These are phyloP conservation scores for Fusarium subtropicale DNA, from an alignment of 2,329 filamentous ascomycete species.

Conservation along the genomic window DNA sequence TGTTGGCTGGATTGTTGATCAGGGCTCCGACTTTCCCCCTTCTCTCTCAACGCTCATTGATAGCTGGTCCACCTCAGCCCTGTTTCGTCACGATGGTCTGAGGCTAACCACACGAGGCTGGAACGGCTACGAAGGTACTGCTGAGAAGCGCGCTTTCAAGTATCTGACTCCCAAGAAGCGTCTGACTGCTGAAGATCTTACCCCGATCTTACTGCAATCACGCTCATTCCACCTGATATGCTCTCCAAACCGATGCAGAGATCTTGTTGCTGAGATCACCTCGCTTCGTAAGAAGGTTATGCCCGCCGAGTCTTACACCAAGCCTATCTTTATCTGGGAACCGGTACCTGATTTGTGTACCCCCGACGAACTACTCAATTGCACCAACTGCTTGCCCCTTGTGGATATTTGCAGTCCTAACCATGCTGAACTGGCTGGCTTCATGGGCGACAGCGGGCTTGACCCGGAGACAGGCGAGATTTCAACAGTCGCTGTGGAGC, in stretches of 20 bases:
- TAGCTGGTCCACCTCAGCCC: conserved; percentile 79
- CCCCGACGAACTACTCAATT: conserved; percentile 73
- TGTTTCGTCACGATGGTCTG: conserved; percentile 73
- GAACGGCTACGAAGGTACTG: conserved; percentile 85
- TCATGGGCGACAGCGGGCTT: conserved; percentile 75
- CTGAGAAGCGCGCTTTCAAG: conserved; percentile 79
- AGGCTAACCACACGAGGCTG: conserved; percentile 88
- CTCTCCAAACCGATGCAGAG: conserved; percentile 79
- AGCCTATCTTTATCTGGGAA: conserved; percentile 91
- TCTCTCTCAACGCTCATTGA: conserved; percentile 72
- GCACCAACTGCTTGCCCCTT: conserved; percentile 70
- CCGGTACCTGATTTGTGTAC: conserved; percentile 91
- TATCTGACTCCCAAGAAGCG: conserved; percentile 90
- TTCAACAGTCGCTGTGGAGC: conserved; percentile 64
- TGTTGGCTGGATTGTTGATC: conserved; percentile 92
- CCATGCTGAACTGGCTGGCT: conserved; percentile 85
- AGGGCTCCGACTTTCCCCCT: conserved; percentile 85
- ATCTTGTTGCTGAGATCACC: conserved; percentile 78
- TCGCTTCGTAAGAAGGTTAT: conserved; percentile 61
- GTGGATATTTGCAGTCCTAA: conserved; percentile 81
- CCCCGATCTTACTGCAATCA: conserved; percentile 72
- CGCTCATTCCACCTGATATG: conserved; percentile 91
- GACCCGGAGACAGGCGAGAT: conserved; percentile 67
- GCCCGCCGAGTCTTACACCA: conserved; percentile 54
- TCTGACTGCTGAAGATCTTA: conserved; percentile 78